Conservation (phyloP, 352 stramenopile species). For the Pelagophyceae sp. region DNA sequence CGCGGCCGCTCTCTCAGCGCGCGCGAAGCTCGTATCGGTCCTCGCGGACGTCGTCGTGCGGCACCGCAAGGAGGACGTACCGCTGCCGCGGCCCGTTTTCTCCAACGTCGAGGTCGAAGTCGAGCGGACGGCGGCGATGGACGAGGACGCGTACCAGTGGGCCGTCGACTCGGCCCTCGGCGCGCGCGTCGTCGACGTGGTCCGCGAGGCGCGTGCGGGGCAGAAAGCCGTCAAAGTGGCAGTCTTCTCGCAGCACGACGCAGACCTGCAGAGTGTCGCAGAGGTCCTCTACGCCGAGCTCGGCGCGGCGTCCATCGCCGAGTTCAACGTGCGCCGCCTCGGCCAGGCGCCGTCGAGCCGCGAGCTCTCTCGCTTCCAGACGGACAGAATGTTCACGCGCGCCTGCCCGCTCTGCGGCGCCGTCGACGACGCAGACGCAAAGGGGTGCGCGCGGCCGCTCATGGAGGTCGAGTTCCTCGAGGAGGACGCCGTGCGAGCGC, state of each 20-base stretch:
- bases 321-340: constrained; percentile 29
- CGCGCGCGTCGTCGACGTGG: constrained; percentile 33
- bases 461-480: constrained; percentile 36
- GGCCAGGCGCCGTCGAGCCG: constrained; percentile 24
- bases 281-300: constrained; percentile 38
- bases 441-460: constrained; percentile 31
- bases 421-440: constrained; percentile 35
- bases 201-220: constrained; percentile 34
- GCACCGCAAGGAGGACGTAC: constrained; percentile 78
- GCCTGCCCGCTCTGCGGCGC: constrained; percentile 41
- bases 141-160: constrained; percentile 31
- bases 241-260: constrained; percentile 40
- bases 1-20: constrained; percentile 18
- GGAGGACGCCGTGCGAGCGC: not conserved
- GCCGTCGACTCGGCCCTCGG: constrained; percentile 40
- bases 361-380: constrained; percentile 41
- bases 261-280: constrained; percentile 38
- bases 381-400: constrained; percentile 34
- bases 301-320: constrained; percentile 37
- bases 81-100: constrained; percentile 46
- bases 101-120: constrained; percentile 39
- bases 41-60: constrained; percentile 81
- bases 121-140: not conserved
- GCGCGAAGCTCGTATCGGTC: constrained; percentile 53
- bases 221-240: constrained; percentile 19